Conservation (phyloP, 345 rosid genomes). For the Chamaenerion angustifolium region DNA sequence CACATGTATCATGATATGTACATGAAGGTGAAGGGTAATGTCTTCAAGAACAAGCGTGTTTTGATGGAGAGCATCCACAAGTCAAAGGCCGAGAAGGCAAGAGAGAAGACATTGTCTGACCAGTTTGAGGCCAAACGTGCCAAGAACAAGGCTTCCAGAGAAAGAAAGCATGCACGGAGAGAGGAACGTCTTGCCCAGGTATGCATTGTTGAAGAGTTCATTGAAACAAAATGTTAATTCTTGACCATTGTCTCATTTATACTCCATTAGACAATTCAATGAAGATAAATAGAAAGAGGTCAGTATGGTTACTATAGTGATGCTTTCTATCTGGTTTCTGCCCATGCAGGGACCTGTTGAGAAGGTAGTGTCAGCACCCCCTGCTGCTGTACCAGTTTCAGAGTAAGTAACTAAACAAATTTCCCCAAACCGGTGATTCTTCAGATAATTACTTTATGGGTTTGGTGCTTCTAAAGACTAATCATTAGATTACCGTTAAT, state of each 20-base stretch:
- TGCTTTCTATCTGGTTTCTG: not conserved
- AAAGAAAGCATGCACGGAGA: constrained; percentile 33
- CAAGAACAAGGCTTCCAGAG: constrained; percentile 45
- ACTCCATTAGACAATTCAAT: too few species aligned
- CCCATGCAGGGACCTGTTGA: constrained; percentile 9
- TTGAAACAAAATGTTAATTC: too few species aligned
- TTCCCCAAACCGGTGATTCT: too few species aligned
- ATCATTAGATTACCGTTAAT: too few species aligned
- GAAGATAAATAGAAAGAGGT: too few species aligned
- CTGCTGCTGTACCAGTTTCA: constrained; percentile 3
- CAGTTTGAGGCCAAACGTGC: constrained; percentile 44
- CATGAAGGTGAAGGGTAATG: constrained; percentile 69
- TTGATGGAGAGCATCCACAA: constrained; percentile 62
- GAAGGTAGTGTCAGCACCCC: constrained; percentile 4
- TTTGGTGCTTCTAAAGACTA: too few species aligned
- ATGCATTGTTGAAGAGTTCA: not conserved
- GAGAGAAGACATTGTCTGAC: constrained; percentile 39
- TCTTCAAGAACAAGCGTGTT: constrained; percentile 69
- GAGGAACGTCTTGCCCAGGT: constrained; percentile 41
- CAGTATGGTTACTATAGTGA: too few species aligned
- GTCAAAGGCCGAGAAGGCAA: constrained; percentile 38
- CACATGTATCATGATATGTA: constrained; percentile 86
- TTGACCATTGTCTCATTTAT: too few species aligned
- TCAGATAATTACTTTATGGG: too few species aligned
- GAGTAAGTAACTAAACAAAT: constrained; percentile 1